phyloP scores from a whole-genome alignment of 768 basidiomycete genomes.

The Mycena leptocephala region DNA sequence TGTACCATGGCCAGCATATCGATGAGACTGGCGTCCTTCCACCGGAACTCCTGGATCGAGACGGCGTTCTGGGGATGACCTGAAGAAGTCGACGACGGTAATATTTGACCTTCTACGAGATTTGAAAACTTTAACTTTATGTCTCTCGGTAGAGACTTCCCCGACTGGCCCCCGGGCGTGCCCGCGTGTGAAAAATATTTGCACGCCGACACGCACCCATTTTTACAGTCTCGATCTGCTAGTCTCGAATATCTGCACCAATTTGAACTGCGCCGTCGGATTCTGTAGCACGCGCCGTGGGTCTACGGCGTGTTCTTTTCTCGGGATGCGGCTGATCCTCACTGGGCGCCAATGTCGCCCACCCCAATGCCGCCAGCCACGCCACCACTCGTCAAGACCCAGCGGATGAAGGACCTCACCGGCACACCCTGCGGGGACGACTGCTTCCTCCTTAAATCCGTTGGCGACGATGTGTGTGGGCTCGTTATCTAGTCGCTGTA shows the following conservation, averaged over 20 bases:
- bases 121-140: not conserved
- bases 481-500: not conserved
- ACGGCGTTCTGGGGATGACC: conserved; percentile 46
- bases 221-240: conserved; percentile 39
- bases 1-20: conserved; percentile 61
- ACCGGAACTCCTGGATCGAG: conserved; percentile 47
- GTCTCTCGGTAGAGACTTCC: conserved; percentile 44
- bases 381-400: conserved; percentile 35
- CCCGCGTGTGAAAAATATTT: conserved; percentile 24
- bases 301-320: conserved; percentile 32
- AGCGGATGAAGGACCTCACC: conserved; percentile 33
- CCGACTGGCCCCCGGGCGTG: conserved; percentile 43
- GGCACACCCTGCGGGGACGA: conserved; percentile 47
- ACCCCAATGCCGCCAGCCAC: conserved; percentile 45
- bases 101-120: not conserved
- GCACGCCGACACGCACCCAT: not conserved
- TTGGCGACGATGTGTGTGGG: no score
- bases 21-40: conserved; percentile 66
- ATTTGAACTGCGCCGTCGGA: conserved; percentile 64
- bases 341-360: conserved; percentile 44
- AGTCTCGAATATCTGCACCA: conserved; percentile 68
- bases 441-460: conserved; percentile 49
- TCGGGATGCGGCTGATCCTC: not conserved
- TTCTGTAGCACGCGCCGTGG: conserved; percentile 68
- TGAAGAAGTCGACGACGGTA: conserved; percentile 38